Base-by-base conservation (phyloP, 306 rosid species). In the Gastrolobium bilobum region DNA sequence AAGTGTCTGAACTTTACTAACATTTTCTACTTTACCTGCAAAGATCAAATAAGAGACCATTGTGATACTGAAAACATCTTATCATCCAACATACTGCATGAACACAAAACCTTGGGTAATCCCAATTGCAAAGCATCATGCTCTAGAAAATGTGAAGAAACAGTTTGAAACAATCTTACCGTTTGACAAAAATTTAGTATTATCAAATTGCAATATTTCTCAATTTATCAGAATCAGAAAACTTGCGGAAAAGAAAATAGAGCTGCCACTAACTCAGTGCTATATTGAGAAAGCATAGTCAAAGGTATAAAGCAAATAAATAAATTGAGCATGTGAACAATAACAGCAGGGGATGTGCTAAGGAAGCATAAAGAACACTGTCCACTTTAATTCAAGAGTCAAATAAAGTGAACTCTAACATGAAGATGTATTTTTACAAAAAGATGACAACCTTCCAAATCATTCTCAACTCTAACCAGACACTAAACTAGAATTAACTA, bases 1-100 rank as follows among this genome's bases (percentile, higher is more conserved):
- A 73, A 92, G 95, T n/a, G 99, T 94, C 88, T 94, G 99, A 71
- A 94, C 97, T 80, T 85, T 86, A 84, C 58, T 87, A 42, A 78
- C 79, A 86, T 94, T 91, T 66, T 77, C 74, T 10, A 92, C 97
- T 85, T 92, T 90, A 48, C 99, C 97, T 94, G 84, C 60, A 82
- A 83, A 60, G 5, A 42, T 47, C 30, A 65, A 3, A 76, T 50
- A 73, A 20, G 13, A 76, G 33, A 77, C 20, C 4, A 46, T 43
- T 47, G 30, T 14, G 5, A 58, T 42, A 26, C 43, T 30, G 30
- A 68, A 66, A 65, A 78, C 10, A 33, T 58, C 20, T 51, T 26
- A 75, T 43, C 64, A 68, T 11, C 65, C 69, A 53, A 37, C 44
- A 53, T 4, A 35, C 4, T 31, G 34, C 44, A 79, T 33, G 35